Conservation (phyloP, 768 basidiomycete species). For the Pisolithus tinctorius region DNA sequence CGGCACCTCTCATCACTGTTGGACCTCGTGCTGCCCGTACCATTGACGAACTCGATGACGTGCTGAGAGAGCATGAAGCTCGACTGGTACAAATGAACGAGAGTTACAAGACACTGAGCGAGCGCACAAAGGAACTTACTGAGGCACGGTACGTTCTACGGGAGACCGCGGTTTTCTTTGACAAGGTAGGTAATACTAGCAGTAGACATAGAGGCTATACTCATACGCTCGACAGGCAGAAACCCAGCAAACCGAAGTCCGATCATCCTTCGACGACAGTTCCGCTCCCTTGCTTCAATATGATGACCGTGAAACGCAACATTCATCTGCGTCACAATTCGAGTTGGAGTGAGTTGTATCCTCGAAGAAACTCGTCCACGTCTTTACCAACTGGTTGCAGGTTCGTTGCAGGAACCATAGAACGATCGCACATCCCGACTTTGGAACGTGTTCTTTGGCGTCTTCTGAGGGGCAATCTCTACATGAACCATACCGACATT, state of each 20-base stretch:
- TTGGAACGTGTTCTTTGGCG: constrained; percentile 99
- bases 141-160: constrained; percentile 92
- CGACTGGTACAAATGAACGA: constrained; percentile 87
- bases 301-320: constrained; percentile 75
- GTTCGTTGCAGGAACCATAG: constrained; percentile 95
- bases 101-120: constrained; percentile 83
- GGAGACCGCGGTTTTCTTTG: constrained; percentile 96
- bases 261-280: constrained; percentile 88
- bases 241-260: constrained; percentile 68
- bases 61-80: constrained; percentile 79
- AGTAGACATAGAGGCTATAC: not conserved
- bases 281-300: constrained; percentile 86
- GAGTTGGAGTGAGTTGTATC: constrained; percentile 72
- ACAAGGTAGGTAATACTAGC: constrained; percentile 46
- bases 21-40: constrained; percentile 91
- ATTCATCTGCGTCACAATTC: constrained; percentile 51
- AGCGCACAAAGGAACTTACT: constrained; percentile 76
- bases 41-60: constrained; percentile 88
- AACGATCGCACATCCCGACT: constrained; percentile 82
- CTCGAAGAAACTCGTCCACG: not conserved
- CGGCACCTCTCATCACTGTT: constrained; percentile 78
- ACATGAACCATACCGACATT: constrained; percentile 99
- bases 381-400: constrained; percentile 30
- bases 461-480: constrained; percentile 92
- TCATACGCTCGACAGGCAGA: constrained; percentile 51